Conservation (phyloP, 768 basidiomycete species). For the Boletellus ananas region DNA sequence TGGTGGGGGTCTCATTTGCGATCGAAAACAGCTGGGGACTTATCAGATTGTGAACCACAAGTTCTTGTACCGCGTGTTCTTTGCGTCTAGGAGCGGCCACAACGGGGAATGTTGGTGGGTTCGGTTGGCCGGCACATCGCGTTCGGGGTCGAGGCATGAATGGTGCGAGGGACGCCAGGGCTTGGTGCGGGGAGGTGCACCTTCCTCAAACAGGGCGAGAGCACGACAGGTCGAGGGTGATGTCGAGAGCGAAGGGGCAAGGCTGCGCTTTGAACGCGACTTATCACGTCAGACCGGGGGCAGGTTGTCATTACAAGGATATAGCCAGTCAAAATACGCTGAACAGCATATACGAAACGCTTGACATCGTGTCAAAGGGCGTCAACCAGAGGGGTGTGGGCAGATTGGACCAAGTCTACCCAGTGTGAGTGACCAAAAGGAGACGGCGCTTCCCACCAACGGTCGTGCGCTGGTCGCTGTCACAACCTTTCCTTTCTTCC, state of each 20-base stretch:
- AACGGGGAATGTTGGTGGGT: slow-evolving; percentile 55
- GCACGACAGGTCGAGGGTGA: too few relatives aligned
- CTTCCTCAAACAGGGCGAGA: too few relatives aligned
- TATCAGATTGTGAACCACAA: slow-evolving; percentile 45
- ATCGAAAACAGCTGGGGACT: slow-evolving; percentile 74
- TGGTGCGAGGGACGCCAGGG: slow-evolving; percentile 30
- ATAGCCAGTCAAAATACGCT: too few relatives aligned
- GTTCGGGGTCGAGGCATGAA: slow-evolving; percentile 37
- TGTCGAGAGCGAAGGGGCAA: too few relatives aligned
- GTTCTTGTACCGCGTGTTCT: slow-evolving; percentile 36
- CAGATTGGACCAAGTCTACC: too few relatives aligned
- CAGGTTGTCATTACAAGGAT: too few relatives aligned
- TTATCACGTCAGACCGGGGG: background rate
- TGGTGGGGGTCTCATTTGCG: slow-evolving; percentile 58
- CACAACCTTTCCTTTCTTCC: too few relatives aligned
- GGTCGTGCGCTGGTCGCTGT: too few relatives aligned
- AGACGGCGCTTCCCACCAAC: too few relatives aligned
- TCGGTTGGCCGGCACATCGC: slow-evolving; percentile 42
- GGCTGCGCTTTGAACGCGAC: background rate
- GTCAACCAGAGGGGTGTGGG: background rate
- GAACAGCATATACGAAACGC: background rate
- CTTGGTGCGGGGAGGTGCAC: slow-evolving; percentile 30
- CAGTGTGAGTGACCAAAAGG: too few relatives aligned
- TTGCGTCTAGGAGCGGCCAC: slow-evolving; percentile 53
- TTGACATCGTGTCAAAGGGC: background rate